Base-by-base conservation (phyloP, 2,329 filamentous ascomycete species). In the Diaporthe destruens region DNA sequence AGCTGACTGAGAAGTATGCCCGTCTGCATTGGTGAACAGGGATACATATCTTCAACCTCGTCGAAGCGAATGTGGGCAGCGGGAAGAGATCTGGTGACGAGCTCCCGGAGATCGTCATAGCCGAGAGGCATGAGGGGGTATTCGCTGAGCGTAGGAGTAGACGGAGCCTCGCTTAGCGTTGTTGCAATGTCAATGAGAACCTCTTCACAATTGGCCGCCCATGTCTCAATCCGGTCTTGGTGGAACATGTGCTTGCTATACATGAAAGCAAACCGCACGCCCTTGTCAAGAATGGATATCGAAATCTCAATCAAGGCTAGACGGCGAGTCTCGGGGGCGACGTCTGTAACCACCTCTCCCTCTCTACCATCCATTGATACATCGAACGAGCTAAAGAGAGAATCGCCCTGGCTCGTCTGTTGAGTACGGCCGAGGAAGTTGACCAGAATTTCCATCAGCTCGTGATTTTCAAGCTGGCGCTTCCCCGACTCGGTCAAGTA, bases 1-100 rank as follows among this genome's bases (percentile, higher is more conserved):
- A 77, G 74, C 44, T 77, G 77, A 36, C 75, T 75, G 72, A 77
- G 76, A 18, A 78, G 69, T 65, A 78, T 77, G 14, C 76, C 76
- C 55, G 77, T 76, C 39, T 78, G 77, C 4, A 78, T 74, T 1
- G 76, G 75, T 9, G 77, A 77, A 71, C 77, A 78, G 0, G 76
- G 77, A 42, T 77, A 77, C 16, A 78, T 76, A 25, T 77, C 76
- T 51, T 78, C 74, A 6, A 78, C 51, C 16, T 75, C 51, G 20
- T 74, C 59, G 20, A 77, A 73, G n/a, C 75, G 76, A 32, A 61
- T 67, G 7, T 74, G 66, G 11, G 49, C 34, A 3, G 53, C 65
- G 1, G 76, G 75, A 9, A 77, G 73, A 3, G 68, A 55, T n/a
- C 44, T 56, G 1, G 69, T 65, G 16, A 71, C 72, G n/a, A 78